A percentile compares a stretch with the other conserved stretches of the same genome.
phyloP scores from a whole-genome alignment of 306 rosid genomes.

The Dicorynia guianensis region DNA sequence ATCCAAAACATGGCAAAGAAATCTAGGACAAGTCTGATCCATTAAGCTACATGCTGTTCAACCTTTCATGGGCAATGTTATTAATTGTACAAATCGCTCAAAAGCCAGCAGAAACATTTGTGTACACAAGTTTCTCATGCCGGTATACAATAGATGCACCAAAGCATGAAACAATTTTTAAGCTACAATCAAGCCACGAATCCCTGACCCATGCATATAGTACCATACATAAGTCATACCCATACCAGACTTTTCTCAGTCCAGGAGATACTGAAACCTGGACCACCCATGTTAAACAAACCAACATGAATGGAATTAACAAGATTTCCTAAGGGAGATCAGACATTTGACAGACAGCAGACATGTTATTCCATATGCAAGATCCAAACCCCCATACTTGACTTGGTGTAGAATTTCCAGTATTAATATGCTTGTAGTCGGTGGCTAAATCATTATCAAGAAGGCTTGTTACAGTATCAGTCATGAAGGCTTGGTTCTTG shows the following conservation, averaged over 20 bases:
- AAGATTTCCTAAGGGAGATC: slow-evolving; percentile 54
- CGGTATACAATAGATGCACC: slow-evolving; percentile 49
- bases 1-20: slow-evolving; percentile 17
- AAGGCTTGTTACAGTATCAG: slow-evolving; percentile 47
- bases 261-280: slow-evolving; percentile 32
- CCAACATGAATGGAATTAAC: slow-evolving; percentile 42
- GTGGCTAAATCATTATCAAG: slow-evolving; percentile 50
- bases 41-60: slow-evolving; percentile 25
- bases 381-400: slow-evolving; percentile 51
- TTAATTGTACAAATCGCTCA: slow-evolving; percentile 46
- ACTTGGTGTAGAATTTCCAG: slow-evolving; percentile 51
- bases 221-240: slow-evolving; percentile 47
- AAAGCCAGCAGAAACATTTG: slow-evolving; percentile 44
- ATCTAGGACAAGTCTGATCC: slow-evolving; percentile 18
- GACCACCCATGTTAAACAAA: slow-evolving; percentile 37
- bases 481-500: slow-evolving; percentile 45
- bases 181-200: slow-evolving; percentile 42
- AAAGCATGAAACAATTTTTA: slow-evolving; percentile 30
- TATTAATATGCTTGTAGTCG: slow-evolving; percentile 51
- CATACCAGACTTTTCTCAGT: slow-evolving; percentile 35
- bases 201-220: slow-evolving; percentile 35
- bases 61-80: slow-evolving; percentile 41
- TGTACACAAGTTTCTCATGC: slow-evolving; percentile 46
- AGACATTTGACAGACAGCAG: slow-evolving; percentile 55
- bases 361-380: slow-evolving; percentile 61